Evolutionary conservation across 495 filamentous ascomycete species (phyloP).

Genomic region (Penicillium ochrochloron): DNA sequence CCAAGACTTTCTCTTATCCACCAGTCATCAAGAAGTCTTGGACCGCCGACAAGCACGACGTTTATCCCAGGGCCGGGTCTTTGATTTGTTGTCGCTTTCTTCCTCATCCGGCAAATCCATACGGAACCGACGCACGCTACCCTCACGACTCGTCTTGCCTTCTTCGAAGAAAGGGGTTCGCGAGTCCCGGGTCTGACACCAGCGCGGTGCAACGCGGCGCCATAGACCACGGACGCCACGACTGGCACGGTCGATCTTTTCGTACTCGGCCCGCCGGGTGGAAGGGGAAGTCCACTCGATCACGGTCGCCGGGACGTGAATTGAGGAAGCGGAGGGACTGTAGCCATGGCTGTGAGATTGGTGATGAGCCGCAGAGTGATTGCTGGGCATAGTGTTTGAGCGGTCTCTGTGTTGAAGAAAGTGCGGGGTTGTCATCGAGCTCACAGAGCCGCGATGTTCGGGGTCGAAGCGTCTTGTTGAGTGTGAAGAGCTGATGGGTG

Average conservation of each 20-base stretch:
- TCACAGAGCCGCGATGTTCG: constrained; percentile 20
- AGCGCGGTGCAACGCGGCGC: constrained; percentile 48
- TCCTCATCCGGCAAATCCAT: constrained; percentile 52
- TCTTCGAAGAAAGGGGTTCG: constrained; percentile 50
- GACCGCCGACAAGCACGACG: constrained; percentile 29
- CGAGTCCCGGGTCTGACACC: constrained; percentile 40
- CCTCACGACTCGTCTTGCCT: constrained; percentile 45
- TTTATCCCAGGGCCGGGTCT: constrained; percentile 13
- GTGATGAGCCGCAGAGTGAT: not conserved
- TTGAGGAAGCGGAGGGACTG: constrained; percentile 28
- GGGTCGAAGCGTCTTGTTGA: constrained; percentile 22
- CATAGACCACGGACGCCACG: constrained; percentile 51
- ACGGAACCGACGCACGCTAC: constrained; percentile 54
- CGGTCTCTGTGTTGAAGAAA: constrained; percentile 23
- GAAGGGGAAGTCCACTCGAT: constrained; percentile 56
- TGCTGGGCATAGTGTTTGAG: constrained; percentile 27
- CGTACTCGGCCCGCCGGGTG: constrained; percentile 52
- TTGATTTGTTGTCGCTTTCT: not conserved
- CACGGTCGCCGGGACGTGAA: constrained; percentile 46
- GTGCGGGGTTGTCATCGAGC: constrained; percentile 13
- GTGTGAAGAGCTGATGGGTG: constrained; percentile 26
- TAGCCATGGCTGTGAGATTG: not conserved
- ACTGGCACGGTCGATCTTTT: constrained; percentile 55
- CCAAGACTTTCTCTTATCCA: not conserved
- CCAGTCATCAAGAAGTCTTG: constrained; percentile 14